A percentile compares a stretch with the other conserved stretches of the same genome.
phyloP scores from a whole-genome alignment of 495 filamentous ascomycete species.

The Sordaria brevicollis region DNA sequence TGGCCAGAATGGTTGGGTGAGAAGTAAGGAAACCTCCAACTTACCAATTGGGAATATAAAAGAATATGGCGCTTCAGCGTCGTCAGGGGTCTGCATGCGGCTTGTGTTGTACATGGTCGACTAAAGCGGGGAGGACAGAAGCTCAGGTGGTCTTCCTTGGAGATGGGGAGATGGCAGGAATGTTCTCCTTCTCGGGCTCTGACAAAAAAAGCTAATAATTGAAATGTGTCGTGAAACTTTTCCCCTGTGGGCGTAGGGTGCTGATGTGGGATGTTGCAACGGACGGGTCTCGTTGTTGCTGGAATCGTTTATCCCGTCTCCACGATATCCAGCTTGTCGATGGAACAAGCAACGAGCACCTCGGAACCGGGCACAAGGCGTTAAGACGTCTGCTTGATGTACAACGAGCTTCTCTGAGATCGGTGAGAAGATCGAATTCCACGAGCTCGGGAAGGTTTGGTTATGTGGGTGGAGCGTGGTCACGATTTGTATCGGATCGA shows the following conservation, averaged over 20 bases:
- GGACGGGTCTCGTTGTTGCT: neutral
- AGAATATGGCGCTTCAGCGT: slow-evolving; percentile 27
- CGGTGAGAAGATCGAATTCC: neutral
- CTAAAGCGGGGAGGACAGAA: slow-evolving; percentile 2
- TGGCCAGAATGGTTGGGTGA: slow-evolving; percentile 37
- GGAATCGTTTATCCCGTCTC: neutral
- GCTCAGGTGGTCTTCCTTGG: slow-evolving; percentile 1
- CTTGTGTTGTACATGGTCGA: slow-evolving; percentile 16
- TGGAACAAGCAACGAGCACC: neutral
- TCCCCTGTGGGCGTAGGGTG: neutral
- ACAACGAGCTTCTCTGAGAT: neutral
- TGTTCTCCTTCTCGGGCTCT: neutral
- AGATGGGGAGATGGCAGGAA: neutral
- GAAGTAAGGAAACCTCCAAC: slow-evolving; percentile 20
- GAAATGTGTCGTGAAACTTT: neutral
- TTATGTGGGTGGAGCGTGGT: neutral
- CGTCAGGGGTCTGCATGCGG: slow-evolving; percentile 35
- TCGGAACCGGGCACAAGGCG: neutral
- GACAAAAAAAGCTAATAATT: neutral
- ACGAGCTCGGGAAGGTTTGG: neutral
- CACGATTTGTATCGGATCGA: neutral
- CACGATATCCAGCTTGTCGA: neutral
- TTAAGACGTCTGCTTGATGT: neutral
- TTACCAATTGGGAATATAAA: slow-evolving; percentile 42
- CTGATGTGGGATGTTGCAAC: neutral